phyloP scores from a whole-genome alignment of 2,329 filamentous ascomycete genomes.

The Fusarium secorum region DNA sequence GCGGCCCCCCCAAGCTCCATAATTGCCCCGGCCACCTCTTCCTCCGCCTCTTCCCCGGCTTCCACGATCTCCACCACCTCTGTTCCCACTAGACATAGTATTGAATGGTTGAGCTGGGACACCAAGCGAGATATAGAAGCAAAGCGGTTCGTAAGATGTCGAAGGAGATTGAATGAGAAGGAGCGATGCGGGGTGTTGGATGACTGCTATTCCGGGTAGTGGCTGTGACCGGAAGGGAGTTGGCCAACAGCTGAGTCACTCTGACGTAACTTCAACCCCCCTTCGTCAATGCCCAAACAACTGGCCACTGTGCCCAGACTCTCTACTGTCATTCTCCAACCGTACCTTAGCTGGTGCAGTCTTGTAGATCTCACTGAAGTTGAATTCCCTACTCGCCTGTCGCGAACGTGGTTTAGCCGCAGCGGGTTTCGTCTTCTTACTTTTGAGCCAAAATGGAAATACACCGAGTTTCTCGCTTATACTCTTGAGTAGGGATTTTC shows the following conservation, averaged over 20 bases:
- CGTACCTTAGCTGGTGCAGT: not conserved
- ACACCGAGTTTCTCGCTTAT: no score
- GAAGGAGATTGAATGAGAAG: not conserved
- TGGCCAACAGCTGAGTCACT: not conserved
- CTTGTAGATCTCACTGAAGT: accelerated
- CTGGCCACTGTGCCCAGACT: not conserved
- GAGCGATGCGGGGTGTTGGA: not conserved
- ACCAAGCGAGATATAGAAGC: not conserved
- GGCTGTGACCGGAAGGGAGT: not conserved
- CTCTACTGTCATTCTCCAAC: not conserved
- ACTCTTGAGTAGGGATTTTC: not conserved
- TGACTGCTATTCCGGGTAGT: not conserved
- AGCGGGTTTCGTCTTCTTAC: no score
- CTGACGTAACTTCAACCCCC: not conserved
- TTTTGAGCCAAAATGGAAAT: no score
- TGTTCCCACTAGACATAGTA: not conserved
- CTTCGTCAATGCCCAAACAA: not conserved
- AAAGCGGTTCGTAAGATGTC: accelerated
- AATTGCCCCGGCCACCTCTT: not conserved
- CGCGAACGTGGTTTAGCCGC: accelerated
- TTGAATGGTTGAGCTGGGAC: not conserved
- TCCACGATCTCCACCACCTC: not conserved
- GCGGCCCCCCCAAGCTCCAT: not conserved
- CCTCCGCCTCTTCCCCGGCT: not conserved
- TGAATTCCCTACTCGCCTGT: not conserved